phyloP scores from a whole-genome alignment of 768 basidiomycete genomes.

The Cubamyces lactineus region DNA sequence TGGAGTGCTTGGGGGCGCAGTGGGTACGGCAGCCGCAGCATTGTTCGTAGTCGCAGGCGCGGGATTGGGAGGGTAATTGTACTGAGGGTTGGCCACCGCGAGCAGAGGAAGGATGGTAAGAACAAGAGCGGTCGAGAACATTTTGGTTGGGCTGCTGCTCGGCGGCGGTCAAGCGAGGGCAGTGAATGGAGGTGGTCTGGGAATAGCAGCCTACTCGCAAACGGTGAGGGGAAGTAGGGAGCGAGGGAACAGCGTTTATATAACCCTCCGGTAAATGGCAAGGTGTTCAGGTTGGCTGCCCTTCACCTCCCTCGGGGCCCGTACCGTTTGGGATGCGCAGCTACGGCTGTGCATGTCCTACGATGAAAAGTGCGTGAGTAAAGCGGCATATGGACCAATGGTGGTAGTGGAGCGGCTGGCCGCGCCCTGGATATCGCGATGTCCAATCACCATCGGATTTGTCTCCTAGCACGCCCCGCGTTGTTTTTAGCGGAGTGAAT shows the following conservation, averaged over 20 bases:
- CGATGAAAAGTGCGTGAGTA: slow-evolving; percentile 21
- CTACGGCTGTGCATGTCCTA: slow-evolving; percentile 19
- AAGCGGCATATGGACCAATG: slow-evolving; percentile 8
- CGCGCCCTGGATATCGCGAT: slow-evolving; percentile 1
- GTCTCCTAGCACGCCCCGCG: slow-evolving; percentile 1
- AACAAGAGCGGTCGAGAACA: slow-evolving; percentile 36
- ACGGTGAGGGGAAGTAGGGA: slow-evolving; percentile 15
- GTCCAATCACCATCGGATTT: slow-evolving; percentile 14
- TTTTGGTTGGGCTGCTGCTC: slow-evolving; percentile 27
- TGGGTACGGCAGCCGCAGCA: slow-evolving; percentile 38
- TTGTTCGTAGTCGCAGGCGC: slow-evolving; percentile 30
- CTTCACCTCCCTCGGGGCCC: slow-evolving; percentile 8
- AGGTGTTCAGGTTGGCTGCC: background rate
- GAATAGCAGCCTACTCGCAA: slow-evolving; percentile 18
- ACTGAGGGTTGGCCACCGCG: slow-evolving; percentile 45
- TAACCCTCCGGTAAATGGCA: slow-evolving; percentile 1
- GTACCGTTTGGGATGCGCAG: slow-evolving; percentile 18
- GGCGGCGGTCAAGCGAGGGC: background rate
- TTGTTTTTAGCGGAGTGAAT: slow-evolving; percentile 19
- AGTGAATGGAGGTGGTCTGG: background rate
- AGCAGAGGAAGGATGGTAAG: slow-evolving; percentile 37
- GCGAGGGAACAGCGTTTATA: slow-evolving; percentile 24
- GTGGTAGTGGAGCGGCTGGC: slow-evolving; percentile 7
- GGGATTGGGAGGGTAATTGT: slow-evolving; percentile 27
- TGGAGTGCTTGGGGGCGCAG: slow-evolving; percentile 28